Evolutionary conservation across 129 eudicot species (phyloP), one percentile per base, ranked within the genome.

Genomic region (Smallanthus sonchifolius): DNA sequence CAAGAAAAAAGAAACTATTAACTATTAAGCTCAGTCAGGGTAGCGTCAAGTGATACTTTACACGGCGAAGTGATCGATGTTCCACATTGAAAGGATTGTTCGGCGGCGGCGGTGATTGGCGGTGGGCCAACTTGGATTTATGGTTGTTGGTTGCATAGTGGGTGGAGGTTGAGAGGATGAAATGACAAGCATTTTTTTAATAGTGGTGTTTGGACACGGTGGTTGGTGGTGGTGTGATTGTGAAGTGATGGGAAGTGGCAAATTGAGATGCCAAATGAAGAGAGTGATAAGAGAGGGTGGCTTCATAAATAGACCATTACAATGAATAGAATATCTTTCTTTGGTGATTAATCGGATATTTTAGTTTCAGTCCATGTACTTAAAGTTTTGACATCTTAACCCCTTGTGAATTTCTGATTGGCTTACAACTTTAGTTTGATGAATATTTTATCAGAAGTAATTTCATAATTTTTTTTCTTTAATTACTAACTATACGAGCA

Each of bases 21-120:
- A 17, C n/a, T n/a, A n/a, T n/a, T 7, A 78, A 88, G 93, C 90
- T 88, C 93, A 80, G 83, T 28, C 0, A 38, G 79, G 87, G 83
- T 85, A 83, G 73, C 83, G 64, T 74, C 93, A 1, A 2, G 2
- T 30, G 54, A 16, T 13, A 60, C 34, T 10, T 48, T 28, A 19
- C 1, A 13, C 36, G 20, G 10, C 73, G 44, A 13, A 24, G 2
- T 2, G 42, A n/a, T 3, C 42, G 68, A 20, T 38, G 11, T 42
- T 13, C 17, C 14, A 51, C 68, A 6, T 67, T 67, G 80, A 74
- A 73, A 68, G n/a, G 69, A 30, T 24, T n/a, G 65, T 39, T 5
- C 3, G 57, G 44, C 37, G 32, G 15, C 28, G 42, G 40, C 6
- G 11, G 34, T 57, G 30, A 28, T 34, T 30, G 43, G 35, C 11